Evolutionary conservation across 495 filamentous ascomycete genomes (phyloP).

Genomic region (Podospora comata): DNA sequence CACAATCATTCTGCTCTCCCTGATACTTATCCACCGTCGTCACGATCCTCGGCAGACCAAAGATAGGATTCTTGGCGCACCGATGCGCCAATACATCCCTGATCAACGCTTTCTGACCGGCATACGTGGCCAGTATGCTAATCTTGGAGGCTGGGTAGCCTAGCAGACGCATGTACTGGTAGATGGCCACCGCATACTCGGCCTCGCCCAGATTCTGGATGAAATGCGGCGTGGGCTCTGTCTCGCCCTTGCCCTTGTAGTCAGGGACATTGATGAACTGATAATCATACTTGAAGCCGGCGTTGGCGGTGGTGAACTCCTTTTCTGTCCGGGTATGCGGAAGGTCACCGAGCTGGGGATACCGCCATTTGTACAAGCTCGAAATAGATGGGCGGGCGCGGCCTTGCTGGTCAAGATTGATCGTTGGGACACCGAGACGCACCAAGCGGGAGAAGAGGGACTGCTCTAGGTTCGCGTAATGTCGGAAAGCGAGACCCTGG

Average conservation of each 20-base stretch:
- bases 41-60: slow-evolving; percentile 86
- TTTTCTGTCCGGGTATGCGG: slow-evolving; percentile 62
- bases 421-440: slow-evolving; percentile 82
- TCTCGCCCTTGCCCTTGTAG: slow-evolving; percentile 87
- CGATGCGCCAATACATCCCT: slow-evolving; percentile 83
- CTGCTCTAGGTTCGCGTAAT: slow-evolving; percentile 95
- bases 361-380: slow-evolving; percentile 90
- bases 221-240: slow-evolving; percentile 91
- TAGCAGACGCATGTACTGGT: slow-evolving; percentile 94
- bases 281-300: slow-evolving; percentile 89
- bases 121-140: slow-evolving; percentile 88
- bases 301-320: slow-evolving; percentile 81
- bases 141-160: slow-evolving; percentile 93
- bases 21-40: slow-evolving; percentile 98
- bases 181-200: slow-evolving; percentile 93
- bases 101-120: slow-evolving; percentile 89
- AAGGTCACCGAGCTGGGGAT: slow-evolving; percentile 74
- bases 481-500: slow-evolving; percentile 91
- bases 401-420: slow-evolving; percentile 89
- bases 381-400: slow-evolving; percentile 83
- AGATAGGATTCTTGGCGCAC: slow-evolving; percentile 76
- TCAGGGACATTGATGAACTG: slow-evolving; percentile 96
- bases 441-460: slow-evolving; percentile 89
- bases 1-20: slow-evolving; percentile 98
- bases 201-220: slow-evolving; percentile 97